Evolutionary conservation across 1,139 yeast genomes (phyloP), one percentile per base, ranked within the genome.

Genomic region (Yamadazyma buinensis): DNA sequence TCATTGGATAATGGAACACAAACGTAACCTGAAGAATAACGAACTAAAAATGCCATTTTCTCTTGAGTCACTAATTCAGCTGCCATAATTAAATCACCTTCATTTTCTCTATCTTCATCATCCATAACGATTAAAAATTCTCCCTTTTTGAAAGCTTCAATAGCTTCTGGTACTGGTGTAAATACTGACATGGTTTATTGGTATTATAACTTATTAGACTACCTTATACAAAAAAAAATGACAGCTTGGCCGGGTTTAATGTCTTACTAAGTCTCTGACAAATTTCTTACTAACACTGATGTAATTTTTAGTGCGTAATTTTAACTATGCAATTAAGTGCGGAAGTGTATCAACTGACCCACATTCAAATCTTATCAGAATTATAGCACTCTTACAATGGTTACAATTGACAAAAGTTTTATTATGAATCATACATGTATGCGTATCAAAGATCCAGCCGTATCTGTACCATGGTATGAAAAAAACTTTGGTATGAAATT

Each of bases 91-190:
- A 94, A 72, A 57, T 94, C 99, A 33, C 98, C 98, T 67, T 94
- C 99, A 57, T 94, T 94, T 61, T 94, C 99, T 51, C 98, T 81
- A 52, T 75, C 75, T 57, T 87, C 97, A 54, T 92, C 96, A 58
- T 94, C 98, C 84, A 94, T 84, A 20, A 94, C 98, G 35, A 94
- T 77, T 34, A 94, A 69, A 52, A 92, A 90, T 59, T 88, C 92
- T 35, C 97, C 97, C 39, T 81, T 75, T 52, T 78, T 78, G 67
- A 81, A 85, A 3, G 88, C 94, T 49, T 80, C 80, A 20, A 88
- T 60, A 23, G 95, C 96, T 38, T 83, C 83, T 34, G 81, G 75
- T 34, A 85, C 78, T 19, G 80, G 64, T 15, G 76, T 65, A 52
- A 84, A 82, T n/a, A 31, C 26, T 21, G 33, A 30, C 33, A 30